Conservation (phyloP, 495 filamentous ascomycete species). For the Darksidea phi region DNA sequence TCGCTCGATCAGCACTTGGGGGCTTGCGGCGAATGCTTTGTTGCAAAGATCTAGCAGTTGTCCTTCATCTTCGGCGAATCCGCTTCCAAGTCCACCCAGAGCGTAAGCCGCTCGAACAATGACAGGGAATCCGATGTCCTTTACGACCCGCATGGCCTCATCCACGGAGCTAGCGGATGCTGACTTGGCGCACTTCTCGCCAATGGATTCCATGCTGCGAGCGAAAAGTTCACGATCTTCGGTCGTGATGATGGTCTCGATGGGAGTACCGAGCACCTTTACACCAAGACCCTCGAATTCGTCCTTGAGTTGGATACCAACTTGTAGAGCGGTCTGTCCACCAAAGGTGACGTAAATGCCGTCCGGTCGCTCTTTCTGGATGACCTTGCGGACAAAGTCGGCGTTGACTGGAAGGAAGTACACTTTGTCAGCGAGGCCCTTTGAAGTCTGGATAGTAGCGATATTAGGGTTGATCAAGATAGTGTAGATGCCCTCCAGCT, state of each 20-base stretch:
- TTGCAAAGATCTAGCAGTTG: slow-evolving; percentile 88
- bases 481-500: slow-evolving; percentile 93
- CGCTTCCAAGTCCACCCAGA: slow-evolving; percentile 90
- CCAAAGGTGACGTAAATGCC: slow-evolving; percentile 97
- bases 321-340: slow-evolving; percentile 90
- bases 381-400: slow-evolving; percentile 95
- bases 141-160: slow-evolving; percentile 78
- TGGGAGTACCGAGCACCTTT: slow-evolving; percentile 90
- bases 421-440: slow-evolving; percentile 92
- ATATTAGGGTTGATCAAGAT: slow-evolving; percentile 99
- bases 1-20: slow-evolving; percentile 91
- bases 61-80: slow-evolving; percentile 88
- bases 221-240: slow-evolving; percentile 97
- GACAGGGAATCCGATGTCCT: slow-evolving; percentile 90
- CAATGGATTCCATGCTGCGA: slow-evolving; percentile 96
- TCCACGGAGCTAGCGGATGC: slow-evolving; percentile 84
- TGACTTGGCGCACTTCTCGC: slow-evolving; percentile 96
- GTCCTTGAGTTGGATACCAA: slow-evolving; percentile 94
- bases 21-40: slow-evolving; percentile 90
- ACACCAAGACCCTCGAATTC: slow-evolving; percentile 90
- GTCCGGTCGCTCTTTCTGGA: slow-evolving; percentile 91
- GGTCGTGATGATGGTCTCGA: slow-evolving; percentile 96
- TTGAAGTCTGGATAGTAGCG: slow-evolving; percentile 96
- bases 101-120: slow-evolving; percentile 97
- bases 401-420: slow-evolving; percentile 97